phyloP scores from a whole-genome alignment of 345 rosid species.

The Toxicodendron radicans region DNA sequence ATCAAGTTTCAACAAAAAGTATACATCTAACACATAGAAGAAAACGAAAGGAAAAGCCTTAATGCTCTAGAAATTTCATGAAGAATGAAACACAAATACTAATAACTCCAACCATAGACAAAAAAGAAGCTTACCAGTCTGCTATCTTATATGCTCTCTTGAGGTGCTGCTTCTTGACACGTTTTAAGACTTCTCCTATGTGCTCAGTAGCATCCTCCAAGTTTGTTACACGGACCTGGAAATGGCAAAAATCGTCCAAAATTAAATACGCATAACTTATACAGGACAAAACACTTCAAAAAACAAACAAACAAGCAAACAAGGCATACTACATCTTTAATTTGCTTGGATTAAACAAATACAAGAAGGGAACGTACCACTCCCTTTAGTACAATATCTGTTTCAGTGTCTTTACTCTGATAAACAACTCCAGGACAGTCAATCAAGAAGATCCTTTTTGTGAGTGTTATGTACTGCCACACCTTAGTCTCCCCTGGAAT shows the following conservation, averaged over 20 bases:
- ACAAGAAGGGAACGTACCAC: slow-evolving; percentile 61
- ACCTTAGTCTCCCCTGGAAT: slow-evolving; percentile 99
- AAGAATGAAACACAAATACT: not conserved
- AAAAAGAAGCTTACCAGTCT: slow-evolving; percentile 51
- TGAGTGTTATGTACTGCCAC: slow-evolving; percentile 93
- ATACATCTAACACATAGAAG: not conserved
- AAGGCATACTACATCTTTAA: not conserved
- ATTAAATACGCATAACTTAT: not conserved
- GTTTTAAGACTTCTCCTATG: slow-evolving; percentile 83
- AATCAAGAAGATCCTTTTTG: slow-evolving; percentile 91
- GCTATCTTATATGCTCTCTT: slow-evolving; percentile 84
- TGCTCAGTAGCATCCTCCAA: slow-evolving; percentile 87
- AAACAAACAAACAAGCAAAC: not conserved
- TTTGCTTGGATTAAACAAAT: not conserved
- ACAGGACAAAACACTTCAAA: not conserved
- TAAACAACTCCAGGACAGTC: slow-evolving; percentile 99
- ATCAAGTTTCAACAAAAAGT: no score
- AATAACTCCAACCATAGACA: not conserved
- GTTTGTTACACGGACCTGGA: slow-evolving; percentile 84
- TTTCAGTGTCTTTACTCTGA: slow-evolving; percentile 83
- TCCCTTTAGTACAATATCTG: slow-evolving; percentile 91
- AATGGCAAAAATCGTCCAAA: not conserved
- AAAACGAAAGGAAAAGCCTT: not conserved
- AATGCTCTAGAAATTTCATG: not conserved
- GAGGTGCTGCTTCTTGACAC: slow-evolving; percentile 87